Percentiles rank a stretch among this genome's conserved stretches.
These are phyloP conservation scores for Epichloe hybrida DNA, from an alignment of 2,329 filamentous ascomycete genomes.

Conservation along the genomic window DNA sequence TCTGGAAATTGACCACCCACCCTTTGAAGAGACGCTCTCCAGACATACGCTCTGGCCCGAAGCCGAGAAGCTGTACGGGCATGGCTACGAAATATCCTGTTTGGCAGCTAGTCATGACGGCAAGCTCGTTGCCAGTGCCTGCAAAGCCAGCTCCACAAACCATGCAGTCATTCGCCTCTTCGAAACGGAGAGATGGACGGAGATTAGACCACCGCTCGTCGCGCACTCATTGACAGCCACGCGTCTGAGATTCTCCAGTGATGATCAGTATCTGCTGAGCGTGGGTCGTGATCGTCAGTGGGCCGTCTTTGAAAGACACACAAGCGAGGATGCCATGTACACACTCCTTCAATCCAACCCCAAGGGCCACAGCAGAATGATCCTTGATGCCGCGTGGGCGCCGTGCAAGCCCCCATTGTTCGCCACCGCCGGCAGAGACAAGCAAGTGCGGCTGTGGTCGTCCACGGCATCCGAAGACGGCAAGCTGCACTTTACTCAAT, in stretches of 20 bases:
- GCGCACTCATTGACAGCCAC: constrained; percentile 81
- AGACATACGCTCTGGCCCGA: constrained; percentile 93
- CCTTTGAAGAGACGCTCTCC: constrained; percentile 78
- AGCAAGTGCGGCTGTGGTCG: constrained; percentile 62
- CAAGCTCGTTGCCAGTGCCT: constrained; percentile 72
- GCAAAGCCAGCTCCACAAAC: constrained; percentile 81
- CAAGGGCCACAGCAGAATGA: constrained; percentile 87
- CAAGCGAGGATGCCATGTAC: constrained; percentile 31
- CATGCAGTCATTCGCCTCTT: constrained; percentile 91
- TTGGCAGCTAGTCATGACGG: constrained; percentile 67
- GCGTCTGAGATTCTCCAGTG: constrained; percentile 62
- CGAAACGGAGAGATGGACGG: constrained; percentile 79
- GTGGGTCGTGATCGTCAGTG: constrained; percentile 88
- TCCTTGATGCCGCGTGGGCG: constrained; percentile 77
- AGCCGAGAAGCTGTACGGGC: constrained; percentile 90
- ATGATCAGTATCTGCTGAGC: constrained; percentile 65
- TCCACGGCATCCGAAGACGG: constrained; percentile 16
- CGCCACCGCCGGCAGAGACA: constrained; percentile 83
- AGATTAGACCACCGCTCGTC: constrained; percentile 69
- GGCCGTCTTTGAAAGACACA: constrained; percentile 57
- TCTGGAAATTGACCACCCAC: constrained; percentile 57
- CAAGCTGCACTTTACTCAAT: constrained; percentile 34
- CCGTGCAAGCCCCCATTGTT: constrained; percentile 47
- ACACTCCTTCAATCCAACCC: constrained; percentile 49
- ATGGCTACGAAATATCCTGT: constrained; percentile 91